phyloP scores from a whole-genome alignment of 345 rosid genomes.

The Turnera subulata region DNA sequence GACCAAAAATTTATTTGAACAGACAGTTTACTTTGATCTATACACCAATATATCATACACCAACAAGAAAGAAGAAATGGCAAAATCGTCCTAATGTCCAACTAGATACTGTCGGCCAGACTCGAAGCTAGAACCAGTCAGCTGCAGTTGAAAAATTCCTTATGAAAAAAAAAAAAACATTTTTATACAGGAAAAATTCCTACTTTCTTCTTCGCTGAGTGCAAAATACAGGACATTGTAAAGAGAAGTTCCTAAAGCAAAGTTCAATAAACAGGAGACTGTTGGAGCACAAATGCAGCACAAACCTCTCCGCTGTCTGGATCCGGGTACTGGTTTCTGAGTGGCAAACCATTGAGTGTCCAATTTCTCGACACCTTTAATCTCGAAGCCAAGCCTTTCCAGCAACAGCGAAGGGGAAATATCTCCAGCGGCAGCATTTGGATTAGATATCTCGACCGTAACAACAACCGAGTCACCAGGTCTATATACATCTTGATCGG shows the following conservation, averaged over 20 bases:
- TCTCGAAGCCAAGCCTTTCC: slow-evolving; percentile 76
- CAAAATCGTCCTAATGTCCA: no score
- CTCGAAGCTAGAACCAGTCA: no score
- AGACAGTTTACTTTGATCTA: no score
- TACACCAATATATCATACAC: no score
- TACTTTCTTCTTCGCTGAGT: no score
- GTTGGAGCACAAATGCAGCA: neutral
- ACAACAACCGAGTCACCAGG: slow-evolving; percentile 74
- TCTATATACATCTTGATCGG: slow-evolving; percentile 77
- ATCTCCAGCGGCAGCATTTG: slow-evolving; percentile 21
- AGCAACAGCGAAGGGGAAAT: slow-evolving; percentile 43
- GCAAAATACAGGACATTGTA: no score
- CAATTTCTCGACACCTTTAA: slow-evolving; percentile 81
- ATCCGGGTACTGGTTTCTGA: slow-evolving; percentile 57
- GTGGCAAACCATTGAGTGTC: slow-evolving; percentile 79
- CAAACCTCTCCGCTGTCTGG: slow-evolving; percentile 67
- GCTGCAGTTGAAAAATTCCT: no score
- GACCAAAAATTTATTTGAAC: no score
- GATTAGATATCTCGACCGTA: slow-evolving; percentile 58
- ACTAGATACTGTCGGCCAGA: no score
- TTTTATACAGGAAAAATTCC: no score
- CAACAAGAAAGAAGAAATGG: no score
- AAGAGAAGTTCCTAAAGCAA: neutral
- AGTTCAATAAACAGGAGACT: neutral
- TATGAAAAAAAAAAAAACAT: no score